Conservation (phyloP, 78 protist species). For the Guillardia theta region DNA sequence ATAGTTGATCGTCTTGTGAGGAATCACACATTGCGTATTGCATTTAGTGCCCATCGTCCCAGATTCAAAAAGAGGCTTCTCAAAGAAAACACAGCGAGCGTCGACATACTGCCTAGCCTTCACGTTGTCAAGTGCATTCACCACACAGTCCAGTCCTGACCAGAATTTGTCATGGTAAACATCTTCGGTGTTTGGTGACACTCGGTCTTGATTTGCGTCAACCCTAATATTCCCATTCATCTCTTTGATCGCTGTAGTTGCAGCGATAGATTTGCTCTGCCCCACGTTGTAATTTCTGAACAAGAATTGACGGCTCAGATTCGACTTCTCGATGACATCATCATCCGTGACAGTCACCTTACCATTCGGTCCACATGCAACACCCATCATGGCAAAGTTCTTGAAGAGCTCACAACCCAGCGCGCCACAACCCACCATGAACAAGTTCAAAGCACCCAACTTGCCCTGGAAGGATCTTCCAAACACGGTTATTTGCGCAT, state of each 20-base stretch:
- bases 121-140: slow-evolving; percentile 3
- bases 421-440: slow-evolving; percentile 75
- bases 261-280: neutral
- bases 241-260: neutral
- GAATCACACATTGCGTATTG: neutral
- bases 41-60: slow-evolving; percentile 23
- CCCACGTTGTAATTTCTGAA: slow-evolving; percentile 64
- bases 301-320: slow-evolving; percentile 49
- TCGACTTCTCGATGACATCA: slow-evolving; percentile 18
- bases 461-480: slow-evolving; percentile 43
- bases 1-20: neutral
- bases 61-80: neutral
- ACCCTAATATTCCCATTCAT: neutral
- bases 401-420: slow-evolving; percentile 66
- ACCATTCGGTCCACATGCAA: neutral
- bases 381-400: slow-evolving; percentile 44
- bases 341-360: neutral
- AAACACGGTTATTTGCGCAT: slow-evolving; percentile 58
- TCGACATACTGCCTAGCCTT: neutral
- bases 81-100: neutral
- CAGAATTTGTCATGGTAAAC: neutral
- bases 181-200: neutral
- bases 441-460: slow-evolving; percentile 35
- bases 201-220: neutral
- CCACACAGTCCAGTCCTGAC: neutral